Evolutionary conservation across 1,284 basidiomycete species (phyloP).

Genomic region (Irpex sp.): DNA sequence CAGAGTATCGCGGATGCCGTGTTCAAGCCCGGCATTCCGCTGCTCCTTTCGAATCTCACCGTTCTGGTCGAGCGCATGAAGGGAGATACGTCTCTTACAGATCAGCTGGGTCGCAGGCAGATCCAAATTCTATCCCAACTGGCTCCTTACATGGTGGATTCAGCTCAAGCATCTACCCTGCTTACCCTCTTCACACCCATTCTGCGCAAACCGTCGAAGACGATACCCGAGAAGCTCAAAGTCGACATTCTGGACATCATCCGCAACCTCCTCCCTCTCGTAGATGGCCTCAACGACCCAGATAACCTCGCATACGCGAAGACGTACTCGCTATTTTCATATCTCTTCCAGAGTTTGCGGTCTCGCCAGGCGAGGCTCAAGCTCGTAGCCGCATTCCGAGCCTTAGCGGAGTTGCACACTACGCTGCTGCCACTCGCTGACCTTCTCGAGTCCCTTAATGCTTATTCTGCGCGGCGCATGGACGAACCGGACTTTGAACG

Average conservation of each 20-base stretch:
- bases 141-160: slow-evolving; percentile 71
- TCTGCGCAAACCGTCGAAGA: slow-evolving; percentile 72
- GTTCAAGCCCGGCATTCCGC: slow-evolving; percentile 75
- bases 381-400: slow-evolving; percentile 64
- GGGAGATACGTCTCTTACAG: slow-evolving; percentile 52
- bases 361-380: slow-evolving; percentile 66
- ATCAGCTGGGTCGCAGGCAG: slow-evolving; percentile 80
- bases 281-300: slow-evolving; percentile 60
- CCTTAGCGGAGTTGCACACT: slow-evolving; percentile 51
- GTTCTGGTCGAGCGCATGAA: slow-evolving; percentile 66
- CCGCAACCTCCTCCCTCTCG: slow-evolving; percentile 68
- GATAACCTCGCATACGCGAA: slow-evolving; percentile 48
- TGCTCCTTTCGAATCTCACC: slow-evolving; percentile 74
- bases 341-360: slow-evolving; percentile 74
- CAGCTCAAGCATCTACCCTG: slow-evolving; percentile 73
- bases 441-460: slow-evolving; percentile 75
- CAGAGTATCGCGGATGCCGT: slow-evolving; percentile 50
- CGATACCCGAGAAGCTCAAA: slow-evolving; percentile 87
- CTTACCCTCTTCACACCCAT: slow-evolving; percentile 79
- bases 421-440: slow-evolving; percentile 47
- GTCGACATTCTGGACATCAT: slow-evolving; percentile 81
- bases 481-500: slow-evolving; percentile 95
- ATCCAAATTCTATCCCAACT: slow-evolving; percentile 80
- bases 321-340: slow-evolving; percentile 67
- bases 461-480: slow-evolving; percentile 78